Evolutionary conservation across 2,329 filamentous ascomycete species (phyloP).

Genomic region (Penicillium sp.): DNA sequence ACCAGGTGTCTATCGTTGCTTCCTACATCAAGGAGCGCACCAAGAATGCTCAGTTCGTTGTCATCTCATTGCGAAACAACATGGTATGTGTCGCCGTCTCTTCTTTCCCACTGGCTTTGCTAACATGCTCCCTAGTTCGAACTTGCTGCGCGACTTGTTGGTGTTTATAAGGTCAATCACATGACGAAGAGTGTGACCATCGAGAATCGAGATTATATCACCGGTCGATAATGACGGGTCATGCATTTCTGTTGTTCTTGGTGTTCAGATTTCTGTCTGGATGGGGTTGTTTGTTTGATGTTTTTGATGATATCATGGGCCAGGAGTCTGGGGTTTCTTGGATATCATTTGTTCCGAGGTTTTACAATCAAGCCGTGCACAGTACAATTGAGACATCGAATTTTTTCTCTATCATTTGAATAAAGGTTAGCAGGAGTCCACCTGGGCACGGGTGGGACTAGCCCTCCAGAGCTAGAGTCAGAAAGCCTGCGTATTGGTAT

Average conservation of each 20-base stretch:
- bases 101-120: neutral
- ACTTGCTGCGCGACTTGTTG: slow-evolving; percentile 88
- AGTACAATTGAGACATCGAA: neutral
- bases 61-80: slow-evolving; percentile 96
- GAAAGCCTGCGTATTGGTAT: no score
- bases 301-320: slow-evolving; percentile 30
- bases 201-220: slow-evolving; percentile 78
- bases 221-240: slow-evolving; percentile 29
- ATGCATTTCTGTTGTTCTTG: slow-evolving; percentile 14
- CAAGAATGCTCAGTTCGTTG: slow-evolving; percentile 98
- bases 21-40: slow-evolving; percentile 99
- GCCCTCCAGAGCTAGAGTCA: no score
- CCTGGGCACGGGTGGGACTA: no score
- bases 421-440: neutral
- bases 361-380: slow-evolving; percentile 3
- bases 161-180: slow-evolving; percentile 99
- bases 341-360: slow-evolving; percentile 6
- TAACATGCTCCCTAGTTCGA: slow-evolving; percentile 64
- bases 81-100: slow-evolving; percentile 59
- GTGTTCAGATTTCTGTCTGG: slow-evolving; percentile 18
- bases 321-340: slow-evolving; percentile 21
- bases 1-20: slow-evolving; percentile 89
- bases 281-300: slow-evolving; percentile 13
- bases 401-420: neutral
- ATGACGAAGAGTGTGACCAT: slow-evolving; percentile 94